Base-by-base conservation (phyloP, 345 rosid genomes). In the Boechera stricta region DNA sequence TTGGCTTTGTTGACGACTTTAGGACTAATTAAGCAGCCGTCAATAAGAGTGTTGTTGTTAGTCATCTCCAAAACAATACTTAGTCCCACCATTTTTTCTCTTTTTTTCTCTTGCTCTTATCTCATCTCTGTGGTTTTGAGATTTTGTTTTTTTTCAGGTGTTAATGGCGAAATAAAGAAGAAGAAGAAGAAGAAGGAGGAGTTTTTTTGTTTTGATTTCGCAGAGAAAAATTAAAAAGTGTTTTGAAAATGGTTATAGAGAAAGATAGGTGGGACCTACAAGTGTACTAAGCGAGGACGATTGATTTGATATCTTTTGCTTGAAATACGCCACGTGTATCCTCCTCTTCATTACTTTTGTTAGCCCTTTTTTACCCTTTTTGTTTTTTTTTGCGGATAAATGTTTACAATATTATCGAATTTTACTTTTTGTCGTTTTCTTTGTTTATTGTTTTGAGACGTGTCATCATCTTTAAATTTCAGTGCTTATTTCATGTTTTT, bases 11-110 rank as follows among this genome's bases (percentile, higher is more conserved):
- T 88, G 76, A 91, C 80, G 31, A 93, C 88, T 62, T 80, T 84
- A 2, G 73, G 77, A 52, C 71, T 80, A 64, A 35, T 64, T 33
- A 65, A 51, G 11, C 69, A 18, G 16, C 54, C 68, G 45, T 55
- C 59, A 61, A 39, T 58, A 18, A 47, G 32, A 64, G 67, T 44
- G 31, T 48, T 49, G 54, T 60, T 60, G 48, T 72, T 58, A 72
- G 54, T 82, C 60, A 77, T 80, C 77, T 93, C 98, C 73, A 93
- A 64, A 59, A 93, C 84, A 64, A 93, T 79, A 62, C 98, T 91
- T 63, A 93, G 78, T 45, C 97, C 98, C 81, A 85, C 97, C 98
- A 93, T 91, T 59, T 61, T 36, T 16, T n/a, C 7, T 31, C 6
- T 36, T 81, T 75, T 16, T 2, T 73, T 81, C 65, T 78, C 18